These are phyloP conservation scores for Colletotrichum orchidophilum DNA, from an alignment of 2,329 filamentous ascomycete genomes.

Conservation along the genomic window DNA sequence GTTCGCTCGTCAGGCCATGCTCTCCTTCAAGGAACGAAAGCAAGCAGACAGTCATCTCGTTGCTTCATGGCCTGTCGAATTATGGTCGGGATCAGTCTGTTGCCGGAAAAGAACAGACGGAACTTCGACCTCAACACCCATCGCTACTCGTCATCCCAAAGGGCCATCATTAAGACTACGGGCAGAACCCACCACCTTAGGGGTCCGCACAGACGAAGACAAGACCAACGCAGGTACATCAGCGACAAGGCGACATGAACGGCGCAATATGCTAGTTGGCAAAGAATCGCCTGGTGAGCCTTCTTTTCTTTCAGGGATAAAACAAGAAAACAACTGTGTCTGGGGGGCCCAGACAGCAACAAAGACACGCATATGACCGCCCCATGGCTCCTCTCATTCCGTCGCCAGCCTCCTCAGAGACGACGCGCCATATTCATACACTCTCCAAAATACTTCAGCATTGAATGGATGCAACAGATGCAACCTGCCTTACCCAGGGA, in stretches of 20 bases:
- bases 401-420: neutral
- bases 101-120: no score
- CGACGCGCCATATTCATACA: constrained; percentile 5
- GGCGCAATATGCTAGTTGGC: neutral
- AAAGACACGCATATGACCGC: constrained; percentile 18
- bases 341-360: neutral
- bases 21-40: neutral
- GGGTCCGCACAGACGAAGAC: neutral
- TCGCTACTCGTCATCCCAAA: neutral
- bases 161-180: neutral
- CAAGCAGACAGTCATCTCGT: neutral
- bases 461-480: constrained; percentile 2
- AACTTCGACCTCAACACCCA: neutral
- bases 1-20: neutral
- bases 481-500: constrained; percentile 4
- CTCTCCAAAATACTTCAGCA: neutral
- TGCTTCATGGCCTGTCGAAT: neutral
- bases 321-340: neutral
- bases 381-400: neutral
- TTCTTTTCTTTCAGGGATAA: constrained; percentile 13
- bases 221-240: neutral
- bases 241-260: neutral
- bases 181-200: neutral
- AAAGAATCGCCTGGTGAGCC: neutral
- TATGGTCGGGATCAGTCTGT: neutral